phyloP scores from a whole-genome alignment of 1,139 yeast species.

The Candida sp. region DNA sequence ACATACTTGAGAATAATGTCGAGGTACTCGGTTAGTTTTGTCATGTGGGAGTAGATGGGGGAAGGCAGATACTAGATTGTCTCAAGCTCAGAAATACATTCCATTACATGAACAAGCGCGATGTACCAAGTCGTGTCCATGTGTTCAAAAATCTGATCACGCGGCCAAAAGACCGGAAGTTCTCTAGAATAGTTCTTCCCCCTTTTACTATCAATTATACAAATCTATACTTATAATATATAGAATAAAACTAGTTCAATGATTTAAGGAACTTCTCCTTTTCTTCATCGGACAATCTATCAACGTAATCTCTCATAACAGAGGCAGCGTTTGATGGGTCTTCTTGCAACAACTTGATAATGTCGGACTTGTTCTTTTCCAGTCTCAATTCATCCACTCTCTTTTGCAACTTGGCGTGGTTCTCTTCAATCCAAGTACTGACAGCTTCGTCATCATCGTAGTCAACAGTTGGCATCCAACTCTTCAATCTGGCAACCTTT shows the following conservation, averaged over 20 bases:
- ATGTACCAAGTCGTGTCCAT: too few species aligned
- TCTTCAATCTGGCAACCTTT: slow-evolving; percentile 83
- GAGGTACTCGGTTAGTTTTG: too few species aligned
- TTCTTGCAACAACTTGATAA: slow-evolving; percentile 62
- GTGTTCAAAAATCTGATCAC: too few species aligned
- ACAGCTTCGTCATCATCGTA: slow-evolving; percentile 78
- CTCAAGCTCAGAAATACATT: too few species aligned
- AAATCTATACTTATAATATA: neutral
- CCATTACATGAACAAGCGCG: too few species aligned
- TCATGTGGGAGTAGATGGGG: too few species aligned
- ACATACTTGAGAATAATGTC: too few species aligned
- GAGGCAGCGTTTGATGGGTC: slow-evolving; percentile 58
- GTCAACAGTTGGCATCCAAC: slow-evolving; percentile 84
- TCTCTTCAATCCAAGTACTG: slow-evolving; percentile 85
- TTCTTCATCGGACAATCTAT: slow-evolving; percentile 62
- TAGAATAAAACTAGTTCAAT: slow-evolving; percentile 17
- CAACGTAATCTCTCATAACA: slow-evolving; percentile 66
- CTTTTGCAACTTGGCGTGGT: slow-evolving; percentile 65
- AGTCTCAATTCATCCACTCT: slow-evolving; percentile 67
- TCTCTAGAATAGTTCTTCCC: too few species aligned
- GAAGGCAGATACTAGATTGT: too few species aligned
- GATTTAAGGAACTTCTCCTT: slow-evolving; percentile 52
- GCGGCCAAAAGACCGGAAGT: too few species aligned
- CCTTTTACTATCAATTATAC: neutral
- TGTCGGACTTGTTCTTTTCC: slow-evolving; percentile 64